Evolutionary conservation across 441 rosid genomes (phyloP).

Genomic region (Euphorbia celastroides): DNA sequence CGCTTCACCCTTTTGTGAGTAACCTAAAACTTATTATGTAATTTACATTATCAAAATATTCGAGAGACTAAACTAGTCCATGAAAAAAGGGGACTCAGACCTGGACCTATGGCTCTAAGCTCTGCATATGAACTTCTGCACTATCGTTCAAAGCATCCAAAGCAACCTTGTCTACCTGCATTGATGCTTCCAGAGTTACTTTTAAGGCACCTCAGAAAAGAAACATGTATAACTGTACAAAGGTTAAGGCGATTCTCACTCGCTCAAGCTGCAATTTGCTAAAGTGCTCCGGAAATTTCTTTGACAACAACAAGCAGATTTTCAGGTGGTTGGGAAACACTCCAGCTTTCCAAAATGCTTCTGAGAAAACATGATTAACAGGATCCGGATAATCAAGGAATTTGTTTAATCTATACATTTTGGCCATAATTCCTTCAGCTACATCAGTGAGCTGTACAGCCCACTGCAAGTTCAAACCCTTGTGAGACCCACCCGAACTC

Average conservation of each 20-base stretch:
- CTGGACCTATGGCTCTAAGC: conserved; percentile 98
- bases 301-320: conserved; percentile 84
- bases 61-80: neutral
- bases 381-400: conserved; percentile 92
- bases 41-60: neutral
- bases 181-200: conserved; percentile 14
- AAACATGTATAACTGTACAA: neutral
- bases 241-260: conserved; percentile 41
- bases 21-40: neutral
- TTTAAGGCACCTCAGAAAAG: neutral
- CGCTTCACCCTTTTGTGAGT: neutral
- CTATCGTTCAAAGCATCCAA: conserved; percentile 83
- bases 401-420: conserved; percentile 95
- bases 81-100: conserved; percentile 25
- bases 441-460: conserved; percentile 85
- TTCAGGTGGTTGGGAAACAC: conserved; percentile 83
- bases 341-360: conserved; percentile 94
- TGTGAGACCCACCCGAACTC: conserved; percentile 58
- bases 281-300: conserved; percentile 95
- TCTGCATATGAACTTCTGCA: conserved; percentile 89
- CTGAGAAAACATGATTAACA: conserved; percentile 63
- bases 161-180: conserved; percentile 86
- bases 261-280: conserved; percentile 95
- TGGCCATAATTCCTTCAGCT: conserved; percentile 96
- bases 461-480: conserved; percentile 93